Conservation (phyloP, 2,329 filamentous ascomycete genomes). For the Neonectria sp. region DNA sequence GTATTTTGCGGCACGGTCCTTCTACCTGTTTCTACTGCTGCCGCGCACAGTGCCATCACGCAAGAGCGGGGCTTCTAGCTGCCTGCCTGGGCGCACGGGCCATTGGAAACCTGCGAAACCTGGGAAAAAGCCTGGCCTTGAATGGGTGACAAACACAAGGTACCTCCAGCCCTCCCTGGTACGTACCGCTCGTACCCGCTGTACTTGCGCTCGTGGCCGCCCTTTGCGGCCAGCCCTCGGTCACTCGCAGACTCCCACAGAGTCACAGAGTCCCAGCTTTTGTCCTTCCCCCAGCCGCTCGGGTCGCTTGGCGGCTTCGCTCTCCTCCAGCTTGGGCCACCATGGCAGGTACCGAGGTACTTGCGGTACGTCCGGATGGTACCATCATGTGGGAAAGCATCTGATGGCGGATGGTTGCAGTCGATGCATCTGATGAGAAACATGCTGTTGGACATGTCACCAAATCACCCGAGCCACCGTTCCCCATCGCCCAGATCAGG, state of each 20-base stretch:
- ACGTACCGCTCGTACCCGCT: slow-evolving; percentile 36
- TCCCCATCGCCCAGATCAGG: neutral
- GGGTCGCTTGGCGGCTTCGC: slow-evolving; percentile 22
- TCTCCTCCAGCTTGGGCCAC: slow-evolving; percentile 14
- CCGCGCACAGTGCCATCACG: neutral
- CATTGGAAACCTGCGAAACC: slow-evolving; percentile 7
- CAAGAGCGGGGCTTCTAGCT: slow-evolving; percentile 39
- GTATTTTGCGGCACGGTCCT: neutral
- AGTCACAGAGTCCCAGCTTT: neutral
- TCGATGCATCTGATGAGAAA: slow-evolving; percentile 24
- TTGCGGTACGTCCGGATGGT: slow-evolving; percentile 29
- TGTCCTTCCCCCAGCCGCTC: neutral
- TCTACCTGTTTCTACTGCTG: neutral
- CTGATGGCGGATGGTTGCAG: slow-evolving; percentile 18
- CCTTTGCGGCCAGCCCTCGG: slow-evolving; percentile 1
- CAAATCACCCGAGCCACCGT: slow-evolving; percentile 8
- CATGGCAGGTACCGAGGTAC: slow-evolving; percentile 27
- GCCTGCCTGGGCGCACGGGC: slow-evolving; percentile 20
- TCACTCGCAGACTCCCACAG: slow-evolving; percentile 4
- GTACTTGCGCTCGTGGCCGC: slow-evolving; percentile 24
- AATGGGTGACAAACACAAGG: slow-evolving; percentile 19
- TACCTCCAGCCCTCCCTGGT: slow-evolving; percentile 28
- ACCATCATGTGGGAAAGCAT: slow-evolving; percentile 29
- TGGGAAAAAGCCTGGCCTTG: neutral
- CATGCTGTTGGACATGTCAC: slow-evolving; percentile 23